Conservation (phyloP, 202 grass and related monocot species). For the Carex arenaria region DNA sequence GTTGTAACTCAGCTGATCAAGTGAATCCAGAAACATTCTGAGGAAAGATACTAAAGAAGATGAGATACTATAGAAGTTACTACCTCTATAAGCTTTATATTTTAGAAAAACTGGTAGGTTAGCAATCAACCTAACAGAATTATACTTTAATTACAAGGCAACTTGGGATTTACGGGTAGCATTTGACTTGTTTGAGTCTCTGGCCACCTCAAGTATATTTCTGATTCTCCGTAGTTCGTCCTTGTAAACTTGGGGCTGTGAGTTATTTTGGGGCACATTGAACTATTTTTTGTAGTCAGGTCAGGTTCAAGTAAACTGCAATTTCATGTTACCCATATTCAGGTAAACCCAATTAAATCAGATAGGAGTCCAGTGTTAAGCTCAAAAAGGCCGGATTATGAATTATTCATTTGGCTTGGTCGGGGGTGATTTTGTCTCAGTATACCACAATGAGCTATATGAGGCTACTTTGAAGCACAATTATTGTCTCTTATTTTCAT, state of each 20-base stretch:
- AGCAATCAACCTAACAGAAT: background rate
- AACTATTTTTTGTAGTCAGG: background rate
- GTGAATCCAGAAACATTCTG: conserved; percentile 97
- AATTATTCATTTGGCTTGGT: background rate
- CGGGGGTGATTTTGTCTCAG: background rate
- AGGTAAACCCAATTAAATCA: background rate
- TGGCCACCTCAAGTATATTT: background rate
- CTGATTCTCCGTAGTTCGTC: background rate
- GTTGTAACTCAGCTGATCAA: conserved; percentile 67
- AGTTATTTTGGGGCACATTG: background rate
- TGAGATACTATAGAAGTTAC: conserved; percentile 22
- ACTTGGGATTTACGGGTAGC: background rate
- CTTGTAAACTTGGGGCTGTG: background rate
- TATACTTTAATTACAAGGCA: background rate
- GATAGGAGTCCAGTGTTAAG: background rate
- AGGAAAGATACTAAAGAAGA: conserved; percentile 2
- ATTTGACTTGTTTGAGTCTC: background rate
- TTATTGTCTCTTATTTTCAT: background rate
- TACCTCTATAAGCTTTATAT: background rate
- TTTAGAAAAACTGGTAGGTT: background rate
- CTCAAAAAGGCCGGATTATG: background rate
- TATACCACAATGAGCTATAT: background rate
- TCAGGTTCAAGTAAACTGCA: background rate
- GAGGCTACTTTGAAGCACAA: background rate
- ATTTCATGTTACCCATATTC: background rate